phyloP scores from a whole-genome alignment of 2,329 filamentous ascomycete genomes.

The Phialemoniopsis sp. region DNA sequence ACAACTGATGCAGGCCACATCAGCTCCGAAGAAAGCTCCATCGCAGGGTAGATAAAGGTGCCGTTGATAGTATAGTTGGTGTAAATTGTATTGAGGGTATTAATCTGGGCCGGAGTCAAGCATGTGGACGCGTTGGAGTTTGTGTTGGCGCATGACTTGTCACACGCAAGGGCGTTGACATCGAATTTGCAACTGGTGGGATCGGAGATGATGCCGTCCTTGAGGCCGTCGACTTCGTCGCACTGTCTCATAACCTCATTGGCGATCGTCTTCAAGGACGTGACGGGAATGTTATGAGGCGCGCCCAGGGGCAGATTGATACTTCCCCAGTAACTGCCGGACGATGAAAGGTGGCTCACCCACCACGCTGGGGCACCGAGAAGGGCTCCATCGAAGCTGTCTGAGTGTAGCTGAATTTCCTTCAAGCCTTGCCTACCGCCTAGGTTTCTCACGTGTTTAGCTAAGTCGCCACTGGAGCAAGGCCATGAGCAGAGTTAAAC shows the following conservation, averaged over 20 bases:
- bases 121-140: conserved; percentile 5
- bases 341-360: conserved; percentile 33
- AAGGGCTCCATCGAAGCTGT: conserved; percentile 55
- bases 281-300: conserved; percentile 34
- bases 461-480: too few species aligned
- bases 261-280: conserved; percentile 26
- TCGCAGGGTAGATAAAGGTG: too few species aligned
- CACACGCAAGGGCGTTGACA: too few species aligned
- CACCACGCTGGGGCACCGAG: conserved; percentile 39
- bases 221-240: conserved; percentile 41
- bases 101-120: conserved; percentile 6
- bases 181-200: conserved; percentile 28
- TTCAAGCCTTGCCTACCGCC: conserved; percentile 56
- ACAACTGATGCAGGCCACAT: too few species aligned
- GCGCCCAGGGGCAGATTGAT: conserved; percentile 34
- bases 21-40: too few species aligned
- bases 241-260: conserved; percentile 39
- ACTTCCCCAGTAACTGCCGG: too few species aligned
- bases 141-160: too few species aligned
- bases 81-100: conserved; percentile 5
- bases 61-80: too few species aligned
- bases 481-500: too few species aligned
- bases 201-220: conserved; percentile 40
- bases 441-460: too few species aligned
- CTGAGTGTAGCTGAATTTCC: conserved; percentile 45